Conservation (phyloP, 352 stramenopile genomes). For the Pythium grandisporangium region DNA sequence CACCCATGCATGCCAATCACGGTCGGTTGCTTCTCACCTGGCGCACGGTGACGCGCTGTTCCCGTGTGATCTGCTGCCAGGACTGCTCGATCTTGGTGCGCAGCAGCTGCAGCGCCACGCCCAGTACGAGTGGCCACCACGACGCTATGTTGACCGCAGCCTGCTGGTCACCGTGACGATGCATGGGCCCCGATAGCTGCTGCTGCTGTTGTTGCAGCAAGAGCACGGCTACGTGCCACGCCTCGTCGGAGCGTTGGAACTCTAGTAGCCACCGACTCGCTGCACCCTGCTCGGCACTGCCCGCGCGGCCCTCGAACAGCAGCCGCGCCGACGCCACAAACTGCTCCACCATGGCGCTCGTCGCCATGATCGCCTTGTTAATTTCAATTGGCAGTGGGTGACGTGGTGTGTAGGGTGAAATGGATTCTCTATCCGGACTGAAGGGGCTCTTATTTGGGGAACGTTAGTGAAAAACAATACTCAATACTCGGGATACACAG, state of each 20-base stretch:
- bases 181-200: too few species aligned
- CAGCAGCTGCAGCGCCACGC: constrained; percentile 65
- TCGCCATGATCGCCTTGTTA: too few species aligned
- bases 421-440: too few species aligned
- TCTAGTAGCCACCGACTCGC: constrained; percentile 68
- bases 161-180: not conserved
- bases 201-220: constrained; percentile 24
- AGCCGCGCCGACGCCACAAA: constrained; percentile 41
- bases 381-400: too few species aligned
- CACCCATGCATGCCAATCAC: not conserved
- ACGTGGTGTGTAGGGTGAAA: too few species aligned
- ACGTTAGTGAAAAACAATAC: too few species aligned
- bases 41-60: constrained; percentile 30
- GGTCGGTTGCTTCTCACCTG: constrained; percentile 23
- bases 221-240: constrained; percentile 45
- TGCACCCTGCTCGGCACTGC: constrained; percentile 33
- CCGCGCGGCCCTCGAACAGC: constrained; percentile 56
- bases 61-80: constrained; percentile 23
- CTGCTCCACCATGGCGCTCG: constrained; percentile 36
- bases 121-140: constrained; percentile 26
- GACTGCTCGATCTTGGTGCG: constrained; percentile 49
- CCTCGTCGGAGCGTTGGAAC: constrained; percentile 45
- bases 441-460: too few species aligned
- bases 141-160: not conserved
- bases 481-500: too few species aligned